Evolutionary conservation across 2,329 filamentous ascomycete genomes (phyloP).

Genomic region (Parastagonospora avenae): DNA sequence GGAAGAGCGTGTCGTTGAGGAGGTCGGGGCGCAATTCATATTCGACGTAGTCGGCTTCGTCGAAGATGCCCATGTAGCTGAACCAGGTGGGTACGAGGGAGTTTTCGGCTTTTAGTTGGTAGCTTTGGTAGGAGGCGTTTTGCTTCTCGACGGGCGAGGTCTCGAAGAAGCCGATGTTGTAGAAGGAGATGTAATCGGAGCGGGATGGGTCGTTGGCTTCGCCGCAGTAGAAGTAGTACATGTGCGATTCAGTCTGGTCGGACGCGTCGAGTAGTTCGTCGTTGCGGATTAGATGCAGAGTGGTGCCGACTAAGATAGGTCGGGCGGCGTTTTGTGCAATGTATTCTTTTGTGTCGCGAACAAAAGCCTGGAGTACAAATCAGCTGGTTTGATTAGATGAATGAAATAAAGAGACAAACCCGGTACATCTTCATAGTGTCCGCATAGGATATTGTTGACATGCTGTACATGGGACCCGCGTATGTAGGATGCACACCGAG

Average conservation of each 20-base stretch:
- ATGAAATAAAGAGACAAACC: background rate
- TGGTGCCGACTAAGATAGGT: slow-evolving; percentile 11
- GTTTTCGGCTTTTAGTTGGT: background rate
- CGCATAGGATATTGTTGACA: background rate
- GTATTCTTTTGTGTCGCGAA: slow-evolving; percentile 18
- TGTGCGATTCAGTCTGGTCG: slow-evolving; percentile 1
- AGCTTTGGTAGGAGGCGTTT: background rate
- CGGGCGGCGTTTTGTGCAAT: slow-evolving; percentile 8
- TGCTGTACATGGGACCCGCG: no score
- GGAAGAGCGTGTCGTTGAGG: slow-evolving; percentile 7
- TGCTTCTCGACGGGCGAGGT: slow-evolving; percentile 2
- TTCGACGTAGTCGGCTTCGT: slow-evolving; percentile 3
- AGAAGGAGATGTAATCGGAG: slow-evolving; percentile 10
- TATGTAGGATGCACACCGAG: slow-evolving; percentile 2
- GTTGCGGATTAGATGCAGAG: background rate
- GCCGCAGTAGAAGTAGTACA: slow-evolving; percentile 7
- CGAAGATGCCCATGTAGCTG: slow-evolving; percentile 3
- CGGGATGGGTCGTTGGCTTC: slow-evolving; percentile 2
- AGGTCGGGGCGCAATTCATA: slow-evolving; percentile 5
- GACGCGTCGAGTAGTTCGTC: background rate
- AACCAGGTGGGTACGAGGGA: slow-evolving; percentile 4
- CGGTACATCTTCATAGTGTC: slow-evolving; percentile 8
- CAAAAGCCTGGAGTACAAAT: slow-evolving; percentile 2
- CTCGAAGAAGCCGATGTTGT: background rate
- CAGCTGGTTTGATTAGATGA: no score